Conservation (phyloP, 2,329 filamentous ascomycete genomes). For the Beauveria brongniartii region DNA sequence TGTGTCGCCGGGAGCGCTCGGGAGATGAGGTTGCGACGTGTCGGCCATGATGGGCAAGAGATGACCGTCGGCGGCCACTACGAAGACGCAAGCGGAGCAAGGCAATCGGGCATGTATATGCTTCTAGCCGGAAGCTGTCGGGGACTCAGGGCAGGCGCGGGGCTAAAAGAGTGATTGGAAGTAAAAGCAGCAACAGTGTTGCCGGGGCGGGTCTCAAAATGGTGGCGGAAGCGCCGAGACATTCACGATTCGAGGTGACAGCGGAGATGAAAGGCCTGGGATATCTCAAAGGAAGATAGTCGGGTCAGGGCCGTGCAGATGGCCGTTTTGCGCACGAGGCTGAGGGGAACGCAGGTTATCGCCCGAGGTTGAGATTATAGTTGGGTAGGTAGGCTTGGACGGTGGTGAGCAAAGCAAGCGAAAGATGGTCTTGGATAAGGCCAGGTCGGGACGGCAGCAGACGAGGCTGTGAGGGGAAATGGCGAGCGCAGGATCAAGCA, state of each 20-base stretch:
- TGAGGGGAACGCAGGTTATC: background rate
- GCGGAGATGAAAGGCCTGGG: background rate
- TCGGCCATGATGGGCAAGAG: background rate
- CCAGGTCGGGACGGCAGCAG: background rate
- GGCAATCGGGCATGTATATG: background rate
- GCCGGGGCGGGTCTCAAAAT: slow-evolving; percentile 3
- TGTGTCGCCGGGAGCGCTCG: background rate
- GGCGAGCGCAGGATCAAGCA: background rate
- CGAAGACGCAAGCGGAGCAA: background rate
- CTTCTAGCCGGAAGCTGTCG: background rate
- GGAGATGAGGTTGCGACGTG: background rate
- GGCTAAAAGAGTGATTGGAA: background rate
- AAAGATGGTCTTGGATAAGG: background rate
- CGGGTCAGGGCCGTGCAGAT: background rate
- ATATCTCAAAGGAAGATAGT: slow-evolving; percentile 6
- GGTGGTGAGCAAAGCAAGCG: background rate
- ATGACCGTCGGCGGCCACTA: background rate
- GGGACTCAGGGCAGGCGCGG: background rate
- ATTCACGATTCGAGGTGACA: slow-evolving; percentile 4
- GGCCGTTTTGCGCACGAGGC: background rate
- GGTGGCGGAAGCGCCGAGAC: slow-evolving; percentile 7
- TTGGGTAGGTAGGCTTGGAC: background rate
- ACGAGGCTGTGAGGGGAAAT: background rate
- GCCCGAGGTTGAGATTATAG: background rate
- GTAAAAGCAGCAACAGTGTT: background rate